Evolutionary conservation across 2,329 filamentous ascomycete species (phyloP).

Genomic region (Penicillium sp.): DNA sequence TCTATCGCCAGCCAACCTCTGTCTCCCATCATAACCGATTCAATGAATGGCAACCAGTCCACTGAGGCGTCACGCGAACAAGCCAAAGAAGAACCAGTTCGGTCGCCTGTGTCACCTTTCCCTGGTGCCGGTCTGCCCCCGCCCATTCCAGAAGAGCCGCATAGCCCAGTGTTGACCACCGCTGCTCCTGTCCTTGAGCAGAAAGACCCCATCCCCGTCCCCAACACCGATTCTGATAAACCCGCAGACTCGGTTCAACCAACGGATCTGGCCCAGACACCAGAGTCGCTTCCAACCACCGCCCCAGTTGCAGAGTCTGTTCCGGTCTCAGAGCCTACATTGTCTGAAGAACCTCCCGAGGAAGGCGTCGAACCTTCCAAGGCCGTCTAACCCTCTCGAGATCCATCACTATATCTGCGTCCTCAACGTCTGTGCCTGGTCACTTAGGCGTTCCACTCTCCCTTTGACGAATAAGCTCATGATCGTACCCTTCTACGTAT

Average conservation of each 20-base stretch:
- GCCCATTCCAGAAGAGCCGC: constrained; percentile 37
- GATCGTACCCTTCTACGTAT: background rate
- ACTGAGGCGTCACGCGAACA: constrained; percentile 27
- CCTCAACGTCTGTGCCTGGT: background rate
- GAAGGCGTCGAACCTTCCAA: constrained; percentile 2
- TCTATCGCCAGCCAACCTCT: constrained; percentile 36
- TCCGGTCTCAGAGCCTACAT: background rate
- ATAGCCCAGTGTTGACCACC: constrained; percentile 27
- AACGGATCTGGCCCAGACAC: no score
- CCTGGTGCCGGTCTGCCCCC: constrained; percentile 33
- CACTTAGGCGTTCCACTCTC: background rate
- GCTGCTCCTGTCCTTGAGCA: constrained; percentile 8
- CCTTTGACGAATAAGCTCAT: background rate
- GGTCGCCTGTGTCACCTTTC: constrained; percentile 32
- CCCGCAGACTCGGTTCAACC: background rate
- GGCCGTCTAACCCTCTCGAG: background rate
- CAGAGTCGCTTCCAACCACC: no score
- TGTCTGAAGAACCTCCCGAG: background rate
- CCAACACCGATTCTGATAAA: background rate
- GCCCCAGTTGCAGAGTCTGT: background rate
- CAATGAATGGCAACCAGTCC: constrained; percentile 21
- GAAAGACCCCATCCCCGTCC: constrained; percentile 1
- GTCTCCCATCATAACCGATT: constrained; percentile 31
- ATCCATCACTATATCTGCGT: background rate
- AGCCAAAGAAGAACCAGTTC: constrained; percentile 22